Percentiles rank a stretch among this genome's conserved stretches.
Evolutionary conservation across 306 rosid genomes (phyloP).

Genomic region (Canavalia gladiata): DNA sequence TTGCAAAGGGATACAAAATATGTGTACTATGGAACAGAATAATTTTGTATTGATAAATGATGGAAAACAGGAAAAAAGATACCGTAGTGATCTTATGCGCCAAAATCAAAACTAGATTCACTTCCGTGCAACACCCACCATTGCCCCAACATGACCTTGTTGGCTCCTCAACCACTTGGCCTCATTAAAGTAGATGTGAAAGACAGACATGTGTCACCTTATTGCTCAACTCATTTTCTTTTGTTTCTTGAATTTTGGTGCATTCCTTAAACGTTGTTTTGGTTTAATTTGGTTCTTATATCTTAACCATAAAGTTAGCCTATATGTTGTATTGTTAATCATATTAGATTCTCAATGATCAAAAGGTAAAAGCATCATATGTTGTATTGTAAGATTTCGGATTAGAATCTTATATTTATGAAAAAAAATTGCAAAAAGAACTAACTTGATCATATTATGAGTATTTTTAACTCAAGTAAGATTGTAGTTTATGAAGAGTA

Average conservation of each 20-base stretch:
- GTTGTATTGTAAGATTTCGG: too few relatives aligned
- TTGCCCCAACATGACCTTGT: slow-evolving; percentile 68
- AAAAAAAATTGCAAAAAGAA: too few relatives aligned
- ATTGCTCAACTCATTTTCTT: background rate
- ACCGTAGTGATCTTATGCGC: slow-evolving; percentile 77
- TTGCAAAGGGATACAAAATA: slow-evolving; percentile 45
- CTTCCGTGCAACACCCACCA: slow-evolving; percentile 60
- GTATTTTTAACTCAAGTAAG: too few relatives aligned
- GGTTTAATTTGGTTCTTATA: slow-evolving; percentile 21
- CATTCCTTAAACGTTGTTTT: slow-evolving; percentile 27
- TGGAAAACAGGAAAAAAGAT: slow-evolving; percentile 52
- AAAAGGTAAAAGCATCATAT: background rate
- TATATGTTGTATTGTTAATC: background rate
- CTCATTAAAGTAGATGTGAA: slow-evolving; percentile 47
- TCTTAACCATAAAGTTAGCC: background rate
- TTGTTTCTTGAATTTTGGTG: slow-evolving; percentile 33
- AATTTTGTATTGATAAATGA: slow-evolving; percentile 52
- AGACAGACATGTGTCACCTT: slow-evolving; percentile 37
- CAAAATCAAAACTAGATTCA: slow-evolving; percentile 66
- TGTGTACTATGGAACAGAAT: slow-evolving; percentile 61
- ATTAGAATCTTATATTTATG: too few relatives aligned
- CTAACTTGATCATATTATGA: too few relatives aligned
- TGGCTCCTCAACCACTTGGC: slow-evolving; percentile 54
- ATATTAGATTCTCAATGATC: background rate
- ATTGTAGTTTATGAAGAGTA: too few relatives aligned